These are phyloP conservation scores for Podospora tetraspora DNA, from an alignment of 495 filamentous ascomycete genomes.

Conservation along the genomic window DNA sequence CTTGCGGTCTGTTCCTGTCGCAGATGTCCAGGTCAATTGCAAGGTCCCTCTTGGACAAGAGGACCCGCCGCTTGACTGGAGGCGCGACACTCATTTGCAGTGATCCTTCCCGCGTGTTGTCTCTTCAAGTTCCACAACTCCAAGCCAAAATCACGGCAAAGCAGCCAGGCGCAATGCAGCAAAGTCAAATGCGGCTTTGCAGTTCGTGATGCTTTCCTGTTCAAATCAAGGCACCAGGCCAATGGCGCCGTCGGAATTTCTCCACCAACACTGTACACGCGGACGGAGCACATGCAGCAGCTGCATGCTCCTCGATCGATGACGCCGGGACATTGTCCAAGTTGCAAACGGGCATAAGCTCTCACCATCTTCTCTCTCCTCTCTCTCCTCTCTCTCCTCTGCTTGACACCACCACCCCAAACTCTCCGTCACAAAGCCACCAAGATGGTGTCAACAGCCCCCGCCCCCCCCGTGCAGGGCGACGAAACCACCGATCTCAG, in stretches of 20 bases:
- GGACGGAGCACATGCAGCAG: background rate
- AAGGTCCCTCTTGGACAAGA: background rate
- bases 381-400: background rate
- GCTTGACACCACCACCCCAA: background rate
- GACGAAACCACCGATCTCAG: slow-evolving; percentile 29
- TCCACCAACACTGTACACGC: background rate
- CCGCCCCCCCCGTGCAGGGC: background rate
- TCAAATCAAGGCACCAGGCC: background rate
- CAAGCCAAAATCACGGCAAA: background rate
- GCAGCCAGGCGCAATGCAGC: background rate
- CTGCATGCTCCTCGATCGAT: background rate
- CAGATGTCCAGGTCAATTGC: background rate
- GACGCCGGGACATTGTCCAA: background rate
- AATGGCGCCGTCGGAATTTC: background rate
- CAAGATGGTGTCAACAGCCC: background rate
- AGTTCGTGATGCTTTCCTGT: background rate
- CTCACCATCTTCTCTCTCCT: background rate
- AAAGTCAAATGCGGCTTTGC: background rate
- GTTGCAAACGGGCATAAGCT: background rate
- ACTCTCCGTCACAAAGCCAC: background rate
- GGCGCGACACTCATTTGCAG: no score
- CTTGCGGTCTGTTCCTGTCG: background rate
- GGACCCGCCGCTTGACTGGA: background rate
- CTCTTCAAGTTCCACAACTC: background rate
- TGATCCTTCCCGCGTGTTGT: no score